Evolutionary conservation across 1,139 yeast genomes (phyloP), one percentile per base, ranked within the genome.

Genomic region (Candida sanyaensis): DNA sequence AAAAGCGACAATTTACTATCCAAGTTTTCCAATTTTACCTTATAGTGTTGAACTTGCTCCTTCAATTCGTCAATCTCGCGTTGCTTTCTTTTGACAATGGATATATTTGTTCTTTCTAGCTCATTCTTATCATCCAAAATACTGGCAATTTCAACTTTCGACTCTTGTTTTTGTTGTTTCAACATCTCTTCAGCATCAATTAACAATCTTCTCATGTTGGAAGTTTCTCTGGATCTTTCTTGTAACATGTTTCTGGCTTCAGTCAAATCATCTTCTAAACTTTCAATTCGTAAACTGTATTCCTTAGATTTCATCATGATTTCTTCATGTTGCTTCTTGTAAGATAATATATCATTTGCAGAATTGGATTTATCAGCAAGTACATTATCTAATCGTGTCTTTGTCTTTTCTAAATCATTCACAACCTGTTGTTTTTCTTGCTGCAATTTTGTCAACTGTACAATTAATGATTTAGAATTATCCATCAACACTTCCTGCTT

Each of bases 261-360:
- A 8, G 80, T 72, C 12, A 92, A 66, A 58, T 92, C 97, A 50
- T 90, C 96, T 56, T 88, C 92, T 43, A 92, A 65, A 2, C 83
- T 78, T 50, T 88, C 93, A 28, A 81, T 73, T 53, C 81, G 77
- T 46, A 74, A 73, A 31, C 76, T 75, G 4, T 84, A 73, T 57
- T 92, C 98, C 52, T 80, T 80, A 31, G 85, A 68, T 47, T 86
- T 82, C 78, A 86, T 79, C 6, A 75, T 65, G 44, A 90, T 66
- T 60, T 92, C 98, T 42, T 91, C 96, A 49, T 85, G 81, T 63
- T 91, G 96, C 53, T 84, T 84, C 55, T 80, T 84, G 50, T 83
- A 67, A 0, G 80, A 60, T 51, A 83, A 88, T 12, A 80, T 73
- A 51, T 84, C 84, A 32, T 80, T 81, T 26, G 71, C 73, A 0